Evolutionary conservation across 2,329 filamentous ascomycete species (phyloP).

Genomic region (Ciborinia camelliae): DNA sequence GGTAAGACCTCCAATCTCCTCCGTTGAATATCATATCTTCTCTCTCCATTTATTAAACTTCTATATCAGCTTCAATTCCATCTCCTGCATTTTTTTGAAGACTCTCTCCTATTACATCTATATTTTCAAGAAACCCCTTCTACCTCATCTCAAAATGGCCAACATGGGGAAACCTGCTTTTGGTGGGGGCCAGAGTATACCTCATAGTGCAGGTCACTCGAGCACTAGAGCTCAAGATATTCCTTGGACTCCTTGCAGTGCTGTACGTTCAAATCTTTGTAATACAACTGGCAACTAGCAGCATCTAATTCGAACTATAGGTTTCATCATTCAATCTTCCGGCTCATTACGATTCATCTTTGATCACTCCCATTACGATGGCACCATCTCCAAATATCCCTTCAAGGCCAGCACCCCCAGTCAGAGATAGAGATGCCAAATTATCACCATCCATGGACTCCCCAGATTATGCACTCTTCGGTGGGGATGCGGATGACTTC

Average conservation of each 20-base stretch:
- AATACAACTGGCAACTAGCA: neutral
- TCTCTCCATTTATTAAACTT: conserved; percentile 1
- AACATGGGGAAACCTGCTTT: conserved; percentile 17
- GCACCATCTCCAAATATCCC: conserved; percentile 26
- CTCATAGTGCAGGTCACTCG: conserved; percentile 9
- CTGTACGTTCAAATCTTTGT: conserved; percentile 27
- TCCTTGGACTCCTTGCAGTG: conserved; percentile 29
- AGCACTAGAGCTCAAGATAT: conserved; percentile 17
- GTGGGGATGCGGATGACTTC: conserved; percentile 25
- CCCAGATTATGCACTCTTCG: conserved; percentile 25
- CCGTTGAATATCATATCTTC: neutral
- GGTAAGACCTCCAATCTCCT: neutral
- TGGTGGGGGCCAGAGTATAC: conserved; percentile 10
- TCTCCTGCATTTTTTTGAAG: conserved; percentile 3
- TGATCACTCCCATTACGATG: conserved; percentile 33
- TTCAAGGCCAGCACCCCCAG: conserved; percentile 21
- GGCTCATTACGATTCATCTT: conserved; percentile 29
- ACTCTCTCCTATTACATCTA: conserved; percentile 9
- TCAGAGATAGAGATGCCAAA: conserved; percentile 25
- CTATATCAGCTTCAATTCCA: neutral
- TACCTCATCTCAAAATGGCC: conserved; percentile 8
- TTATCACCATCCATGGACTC: conserved; percentile 25
- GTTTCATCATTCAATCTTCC: conserved; percentile 36
- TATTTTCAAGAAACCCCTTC: conserved; percentile 16
- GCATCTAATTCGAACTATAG: conserved; percentile 24